Conservation (phyloP, 1,139 yeast genomes). For the Geotrichum siamense region DNA sequence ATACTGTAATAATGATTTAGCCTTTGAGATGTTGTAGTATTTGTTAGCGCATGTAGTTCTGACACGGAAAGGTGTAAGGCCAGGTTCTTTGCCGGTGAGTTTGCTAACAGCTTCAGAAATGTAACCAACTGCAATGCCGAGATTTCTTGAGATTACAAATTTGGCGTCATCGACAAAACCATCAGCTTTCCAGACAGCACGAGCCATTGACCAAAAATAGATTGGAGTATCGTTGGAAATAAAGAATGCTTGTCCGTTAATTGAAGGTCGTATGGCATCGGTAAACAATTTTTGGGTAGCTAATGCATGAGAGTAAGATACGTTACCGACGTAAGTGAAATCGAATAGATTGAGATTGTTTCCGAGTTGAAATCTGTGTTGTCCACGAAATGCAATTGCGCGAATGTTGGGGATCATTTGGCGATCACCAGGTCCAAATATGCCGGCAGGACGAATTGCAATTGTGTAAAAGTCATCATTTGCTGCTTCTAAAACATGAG, state of each 20-base stretch:
- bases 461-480: conserved; percentile 57
- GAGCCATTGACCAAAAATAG: conserved; percentile 94
- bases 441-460: conserved; percentile 94
- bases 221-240: conserved; percentile 92
- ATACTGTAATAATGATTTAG: conserved; percentile 70
- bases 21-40: conserved; percentile 87
- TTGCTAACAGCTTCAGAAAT: conserved; percentile 67
- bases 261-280: conserved; percentile 34
- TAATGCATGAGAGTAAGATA: conserved; percentile 90
- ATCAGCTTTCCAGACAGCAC: conserved; percentile 96
- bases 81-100: conserved; percentile 72
- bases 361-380: conserved; percentile 88
- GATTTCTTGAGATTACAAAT: conserved; percentile 60
- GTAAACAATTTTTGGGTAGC: conserved; percentile 73
- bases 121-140: conserved; percentile 77
- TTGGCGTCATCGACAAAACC: conserved; percentile 69
- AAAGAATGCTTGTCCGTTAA: conserved; percentile 84
- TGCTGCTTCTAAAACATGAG: conserved; percentile 64
- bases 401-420: conserved; percentile 92
- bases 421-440: conserved; percentile 97
- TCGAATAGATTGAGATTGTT: conserved; percentile 90
- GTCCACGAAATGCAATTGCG: conserved; percentile 77
- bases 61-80: conserved; percentile 91
- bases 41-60: conserved; percentile 90
- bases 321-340: conserved; percentile 97